These are phyloP conservation scores for Gossypium turneri DNA, from an alignment of 345 rosid genomes.

Conservation along the genomic window DNA sequence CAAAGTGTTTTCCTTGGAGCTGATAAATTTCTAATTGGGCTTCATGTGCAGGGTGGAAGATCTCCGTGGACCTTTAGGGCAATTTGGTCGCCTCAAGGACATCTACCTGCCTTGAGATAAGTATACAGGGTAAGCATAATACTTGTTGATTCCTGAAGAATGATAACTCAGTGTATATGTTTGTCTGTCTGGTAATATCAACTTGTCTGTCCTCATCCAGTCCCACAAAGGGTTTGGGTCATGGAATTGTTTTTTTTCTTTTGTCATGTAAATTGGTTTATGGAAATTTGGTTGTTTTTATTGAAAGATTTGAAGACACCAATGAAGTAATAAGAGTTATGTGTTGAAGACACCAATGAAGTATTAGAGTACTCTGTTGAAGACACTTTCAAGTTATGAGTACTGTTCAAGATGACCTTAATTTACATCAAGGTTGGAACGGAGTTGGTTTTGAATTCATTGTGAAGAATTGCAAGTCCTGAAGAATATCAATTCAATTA, in stretches of 20 bases:
- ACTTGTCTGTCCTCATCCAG: conserved; percentile 6
- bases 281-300: conserved; percentile 58
- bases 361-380: conserved; percentile 32
- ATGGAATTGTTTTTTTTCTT: conserved; percentile 23
- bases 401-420: conserved; percentile 42
- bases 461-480: conserved; percentile 59
- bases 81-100: conserved; percentile 82
- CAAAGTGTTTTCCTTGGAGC: not conserved
- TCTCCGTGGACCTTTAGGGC: conserved; percentile 68
- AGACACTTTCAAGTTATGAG: conserved; percentile 37
- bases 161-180: conserved; percentile 2
- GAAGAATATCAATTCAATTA: conserved; percentile 52
- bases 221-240: conserved; percentile 3
- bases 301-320: conserved; percentile 77
- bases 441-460: conserved; percentile 47
- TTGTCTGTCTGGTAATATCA: not conserved
- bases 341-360: conserved; percentile 44
- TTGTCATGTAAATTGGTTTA: conserved; percentile 32
- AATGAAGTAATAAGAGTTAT: conserved; percentile 56
- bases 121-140: conserved; percentile 63
- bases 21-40: not conserved
- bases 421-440: conserved; percentile 41
- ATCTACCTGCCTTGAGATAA: conserved; percentile 87
- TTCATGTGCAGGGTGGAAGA: conserved; percentile 65
- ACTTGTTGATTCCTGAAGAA: not conserved